Base-by-base conservation (phyloP, 371 early-diverging fungal genomes). In the Furculomyces boomerangus region DNA sequence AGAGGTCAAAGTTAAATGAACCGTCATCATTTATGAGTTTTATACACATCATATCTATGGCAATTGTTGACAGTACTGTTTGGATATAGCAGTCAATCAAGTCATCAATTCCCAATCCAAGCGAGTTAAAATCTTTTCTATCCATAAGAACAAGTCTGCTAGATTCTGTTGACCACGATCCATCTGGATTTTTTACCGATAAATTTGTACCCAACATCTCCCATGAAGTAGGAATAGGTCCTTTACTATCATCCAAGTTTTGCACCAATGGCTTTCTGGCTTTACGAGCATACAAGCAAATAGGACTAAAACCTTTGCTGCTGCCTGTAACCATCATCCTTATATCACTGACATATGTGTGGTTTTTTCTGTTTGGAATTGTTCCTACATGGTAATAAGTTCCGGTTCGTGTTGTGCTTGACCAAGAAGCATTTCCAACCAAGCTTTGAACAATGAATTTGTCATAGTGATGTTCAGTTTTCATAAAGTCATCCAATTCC, bases 201-300 rank as follows among this genome's bases (percentile, higher is more conserved):
- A 92, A 66, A 59, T 92, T 92, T 7, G 93, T 92, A 8, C 93
- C 93, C 18, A 92, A 76, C 90, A 92, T 92, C 56, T 89, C 89
- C 93, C 93, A 92, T 2, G 90, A 82, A 8, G 59, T 71, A 64
- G 66, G 70, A 18, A 60, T 14, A 0, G 74, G 77, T n/a, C n/a
- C n/a, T n/a, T n/a, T n/a, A 53, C 79, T 74, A 53, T 81, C 81
- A 24, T 74, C 74, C 22, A 92, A 67, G 54, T 79, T 64, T 26
- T 74, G 64, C 30, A 84, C 45, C 27, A 92, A 62, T 1, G 90
- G 93, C 44, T 80, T 76, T 26, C 88, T 74, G 16, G 93, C 88
- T 31, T 81, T 75, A 27, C 93, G 77, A 1, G 88, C 89, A 65
- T 90, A 90, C 54, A 86, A 81, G 50, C 86, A 83, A 22, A 92